Percentiles rank a stretch among this genome's conserved stretches.
Conservation (phyloP, 2,329 filamentous ascomycete genomes). For the Diaporthe capsici region DNA sequence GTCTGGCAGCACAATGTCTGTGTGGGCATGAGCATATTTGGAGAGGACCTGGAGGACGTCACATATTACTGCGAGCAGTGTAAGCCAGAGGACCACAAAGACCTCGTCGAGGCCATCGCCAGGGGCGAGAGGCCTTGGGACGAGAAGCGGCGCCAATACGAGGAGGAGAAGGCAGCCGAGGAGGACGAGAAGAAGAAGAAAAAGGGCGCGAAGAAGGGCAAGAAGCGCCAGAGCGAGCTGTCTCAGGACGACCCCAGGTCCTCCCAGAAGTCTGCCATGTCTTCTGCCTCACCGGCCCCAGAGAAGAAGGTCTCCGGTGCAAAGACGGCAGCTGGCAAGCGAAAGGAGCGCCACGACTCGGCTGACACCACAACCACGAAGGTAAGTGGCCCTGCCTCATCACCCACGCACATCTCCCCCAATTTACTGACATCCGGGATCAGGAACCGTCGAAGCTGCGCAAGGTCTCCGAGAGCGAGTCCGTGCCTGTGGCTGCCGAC, state of each 20-base stretch:
- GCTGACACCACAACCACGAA: conserved; percentile 63
- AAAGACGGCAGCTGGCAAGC: conserved; percentile 62
- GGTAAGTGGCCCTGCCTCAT: conserved; percentile 53
- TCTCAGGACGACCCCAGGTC: conserved; percentile 61
- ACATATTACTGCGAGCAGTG: conserved; percentile 93
- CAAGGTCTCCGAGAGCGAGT: conserved; percentile 67
- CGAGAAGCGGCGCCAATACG: conserved; percentile 72
- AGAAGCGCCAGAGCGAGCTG: conserved; percentile 76
- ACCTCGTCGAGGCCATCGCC: conserved; percentile 82
- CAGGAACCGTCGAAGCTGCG: conserved; percentile 66
- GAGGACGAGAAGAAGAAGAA: conserved; percentile 70
- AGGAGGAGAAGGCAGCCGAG: conserved; percentile 74
- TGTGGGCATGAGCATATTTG: conserved; percentile 85
- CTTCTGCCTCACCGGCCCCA: conserved; percentile 53
- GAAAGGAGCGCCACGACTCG: conserved; percentile 71
- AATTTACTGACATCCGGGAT: not conserved
- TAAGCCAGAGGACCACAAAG: conserved; percentile 84
- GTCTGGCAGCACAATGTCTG: conserved; percentile 99
- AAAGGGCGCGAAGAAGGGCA: conserved; percentile 73
- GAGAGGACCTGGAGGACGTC: conserved; percentile 82
- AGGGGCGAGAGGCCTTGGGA: conserved; percentile 92
- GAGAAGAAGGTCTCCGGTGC: conserved; percentile 58
- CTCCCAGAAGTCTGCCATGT: conserved; percentile 55
- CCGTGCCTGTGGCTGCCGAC: conserved; percentile 52
- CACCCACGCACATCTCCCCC: no score